Percentiles rank a stretch among this genome's conserved stretches.
These are phyloP conservation scores for Marvania coccoides DNA, from an alignment of 139 green algal species.

Conservation along the genomic window DNA sequence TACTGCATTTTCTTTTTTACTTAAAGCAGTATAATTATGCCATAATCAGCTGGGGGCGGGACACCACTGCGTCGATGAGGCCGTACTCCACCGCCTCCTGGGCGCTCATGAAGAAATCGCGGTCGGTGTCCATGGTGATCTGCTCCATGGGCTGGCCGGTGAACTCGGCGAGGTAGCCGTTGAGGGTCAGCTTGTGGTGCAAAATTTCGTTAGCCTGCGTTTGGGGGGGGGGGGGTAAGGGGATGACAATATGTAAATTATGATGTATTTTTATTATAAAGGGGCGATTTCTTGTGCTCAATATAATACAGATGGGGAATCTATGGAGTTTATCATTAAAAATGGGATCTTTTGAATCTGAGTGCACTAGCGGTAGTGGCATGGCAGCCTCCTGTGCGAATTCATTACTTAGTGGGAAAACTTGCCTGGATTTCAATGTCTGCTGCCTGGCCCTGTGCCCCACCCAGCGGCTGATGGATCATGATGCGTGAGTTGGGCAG, in stretches of 20 bases:
- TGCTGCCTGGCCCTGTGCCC: conserved; percentile 95
- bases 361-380: no score
- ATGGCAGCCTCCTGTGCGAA: neutral
- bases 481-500: conserved; percentile 98
- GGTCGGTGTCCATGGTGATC: conserved; percentile 94
- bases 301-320: conserved; percentile 20
- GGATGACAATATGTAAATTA: neutral
- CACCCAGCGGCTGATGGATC: conserved; percentile 99
- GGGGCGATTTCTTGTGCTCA: no score
- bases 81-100: conserved; percentile 97
- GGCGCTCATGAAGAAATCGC: conserved; percentile 97
- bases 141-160: conserved; percentile 88
- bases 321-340: conserved; percentile 5
- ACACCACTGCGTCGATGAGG: conserved; percentile 82
- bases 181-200: conserved; percentile 99
- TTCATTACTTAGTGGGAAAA: neutral
- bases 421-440: conserved; percentile 94
- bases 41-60: conserved; percentile 50
- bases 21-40: no score
- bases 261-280: no score
- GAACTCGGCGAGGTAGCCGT: conserved; percentile 96
- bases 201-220: conserved; percentile 97
- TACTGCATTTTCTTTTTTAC: neutral
- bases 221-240: neutral
- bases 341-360: conserved; percentile 4